Evolutionary conservation across 129 eudicot species (phyloP).

Genomic region (Flaveria robusta): DNA sequence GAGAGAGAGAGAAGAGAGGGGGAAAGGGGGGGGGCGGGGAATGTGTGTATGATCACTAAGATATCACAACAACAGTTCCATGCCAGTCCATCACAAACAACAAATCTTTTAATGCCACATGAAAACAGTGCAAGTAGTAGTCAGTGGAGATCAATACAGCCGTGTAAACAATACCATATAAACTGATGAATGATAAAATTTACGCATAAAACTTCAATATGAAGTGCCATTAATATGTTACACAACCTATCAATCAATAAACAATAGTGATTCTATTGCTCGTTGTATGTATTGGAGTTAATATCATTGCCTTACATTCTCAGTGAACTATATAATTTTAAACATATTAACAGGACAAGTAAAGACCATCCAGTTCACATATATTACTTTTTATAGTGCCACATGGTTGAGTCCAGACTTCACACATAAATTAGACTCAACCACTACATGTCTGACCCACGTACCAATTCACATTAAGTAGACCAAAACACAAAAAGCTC

Average conservation of each 20-base stretch:
- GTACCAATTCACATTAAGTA: not conserved
- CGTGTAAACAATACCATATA: not conserved
- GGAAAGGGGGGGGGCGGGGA: too few relatives aligned
- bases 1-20: not conserved
- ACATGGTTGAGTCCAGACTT: conserved; percentile 11
- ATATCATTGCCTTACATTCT: not conserved
- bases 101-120: conserved; percentile 2
- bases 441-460: not conserved
- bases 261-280: not conserved
- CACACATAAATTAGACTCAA: not conserved
- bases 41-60: conserved; percentile 10
- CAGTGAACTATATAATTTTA: not conserved
- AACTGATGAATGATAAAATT: not conserved
- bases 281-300: not conserved
- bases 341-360: not conserved
- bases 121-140: not conserved
- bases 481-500: not conserved
- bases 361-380: not conserved
- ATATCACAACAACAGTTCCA: not conserved
- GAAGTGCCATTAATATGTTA: not conserved
- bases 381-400: not conserved
- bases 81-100: not conserved
- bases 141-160: not conserved
- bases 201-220: not conserved
- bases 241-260: not conserved